Evolutionary conservation across 2,329 filamentous ascomycete species (phyloP), one percentile per base, ranked within the genome.

Genomic region (Dryadomyces quercus-mongolicae): DNA sequence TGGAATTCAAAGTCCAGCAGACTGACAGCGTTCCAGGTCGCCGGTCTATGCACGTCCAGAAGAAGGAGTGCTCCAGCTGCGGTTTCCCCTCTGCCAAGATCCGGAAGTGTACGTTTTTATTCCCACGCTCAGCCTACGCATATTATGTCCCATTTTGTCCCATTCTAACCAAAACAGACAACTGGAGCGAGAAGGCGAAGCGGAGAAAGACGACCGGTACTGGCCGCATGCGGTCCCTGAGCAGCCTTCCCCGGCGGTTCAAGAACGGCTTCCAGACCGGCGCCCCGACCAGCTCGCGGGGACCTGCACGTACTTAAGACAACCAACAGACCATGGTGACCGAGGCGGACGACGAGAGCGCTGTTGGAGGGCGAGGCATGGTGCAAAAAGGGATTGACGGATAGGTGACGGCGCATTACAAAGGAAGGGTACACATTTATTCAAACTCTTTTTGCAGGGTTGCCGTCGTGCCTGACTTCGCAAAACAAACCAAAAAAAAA

Each of bases 121-220:
- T n/a, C 61, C 34, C 25, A 15, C 15, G 21, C 5, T 16, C 12
- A n/a, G n/a, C n/a, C n/a, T n/a, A n/a, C n/a, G n/a, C n/a, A n/a
- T n/a, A n/a, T n/a, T n/a, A n/a, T 56, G 40, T 22, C 54, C 52
- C 31, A 25, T 50, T 34, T 51, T 48, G 36, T 25, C 54, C 34
- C 47, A 22, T 44, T 42, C 50, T 46, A 36, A 45, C 7, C n/a
- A 10, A 21, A 21, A 71, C 71, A 97, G 92, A 85, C 86, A 96
- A 98, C 88, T 98, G 93, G 93, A 84, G 88, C 75, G 92, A 97
- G 84, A 98, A 98, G 88, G 92, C 91, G 68, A 97, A 97, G 89
- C 83, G 93, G 76, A 94, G 93, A 86, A 97, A 96, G 91, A 96
- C 92, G 71, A 92, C 88, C 72, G 93, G 93, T 69, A 92, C 89